Percentiles rank a stretch among this genome's conserved stretches.
phyloP scores from a whole-genome alignment of 2,329 filamentous ascomycete species.

The Pyrenophora graminea region DNA sequence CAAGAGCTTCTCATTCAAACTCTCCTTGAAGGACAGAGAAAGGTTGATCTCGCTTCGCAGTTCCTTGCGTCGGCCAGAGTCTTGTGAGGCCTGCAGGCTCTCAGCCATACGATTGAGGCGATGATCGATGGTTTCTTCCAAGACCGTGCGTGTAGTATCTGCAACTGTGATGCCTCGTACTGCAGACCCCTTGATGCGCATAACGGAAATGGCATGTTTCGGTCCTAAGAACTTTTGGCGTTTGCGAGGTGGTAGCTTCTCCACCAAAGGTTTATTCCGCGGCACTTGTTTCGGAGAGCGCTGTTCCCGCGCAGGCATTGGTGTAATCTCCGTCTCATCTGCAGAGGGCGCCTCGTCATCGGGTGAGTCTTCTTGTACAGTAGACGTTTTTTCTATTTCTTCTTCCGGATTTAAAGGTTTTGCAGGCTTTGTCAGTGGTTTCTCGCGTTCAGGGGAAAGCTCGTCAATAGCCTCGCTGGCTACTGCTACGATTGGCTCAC shows the following conservation, averaged over 20 bases:
- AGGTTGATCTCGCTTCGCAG: conserved; percentile 53
- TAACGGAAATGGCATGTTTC: conserved; percentile 38
- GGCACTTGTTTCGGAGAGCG: conserved; percentile 19
- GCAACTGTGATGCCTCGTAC: conserved; percentile 53
- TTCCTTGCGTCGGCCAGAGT: conserved; percentile 46
- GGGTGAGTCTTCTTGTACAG: conserved; percentile 21
- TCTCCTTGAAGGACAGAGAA: conserved; percentile 53
- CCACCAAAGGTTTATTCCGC: conserved; percentile 15
- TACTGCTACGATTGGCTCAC: not conserved
- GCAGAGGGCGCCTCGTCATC: conserved; percentile 22
- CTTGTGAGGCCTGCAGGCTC: conserved; percentile 43
- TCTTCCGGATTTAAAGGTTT: conserved; percentile 3
- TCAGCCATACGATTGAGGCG: conserved; percentile 50
- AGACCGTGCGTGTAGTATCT: conserved; percentile 57
- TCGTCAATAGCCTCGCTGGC: conserved; percentile 16
- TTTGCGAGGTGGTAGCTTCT: conserved; percentile 31
- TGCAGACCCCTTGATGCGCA: conserved; percentile 46
- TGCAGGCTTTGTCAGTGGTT: not conserved
- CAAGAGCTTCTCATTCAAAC: conserved; percentile 55
- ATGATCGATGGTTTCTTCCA: conserved; percentile 55
- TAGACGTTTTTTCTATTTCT: conserved; percentile 18
- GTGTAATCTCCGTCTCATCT: conserved; percentile 20
- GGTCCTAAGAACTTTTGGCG: conserved; percentile 36
- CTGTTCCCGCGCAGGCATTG: conserved; percentile 15
- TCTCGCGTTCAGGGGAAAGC: conserved; percentile 25